A percentile compares a stretch with the other conserved stretches of the same genome.
Conservation (phyloP, 768 basidiomycete species). For the Hebeloma cylindrosporum region DNA sequence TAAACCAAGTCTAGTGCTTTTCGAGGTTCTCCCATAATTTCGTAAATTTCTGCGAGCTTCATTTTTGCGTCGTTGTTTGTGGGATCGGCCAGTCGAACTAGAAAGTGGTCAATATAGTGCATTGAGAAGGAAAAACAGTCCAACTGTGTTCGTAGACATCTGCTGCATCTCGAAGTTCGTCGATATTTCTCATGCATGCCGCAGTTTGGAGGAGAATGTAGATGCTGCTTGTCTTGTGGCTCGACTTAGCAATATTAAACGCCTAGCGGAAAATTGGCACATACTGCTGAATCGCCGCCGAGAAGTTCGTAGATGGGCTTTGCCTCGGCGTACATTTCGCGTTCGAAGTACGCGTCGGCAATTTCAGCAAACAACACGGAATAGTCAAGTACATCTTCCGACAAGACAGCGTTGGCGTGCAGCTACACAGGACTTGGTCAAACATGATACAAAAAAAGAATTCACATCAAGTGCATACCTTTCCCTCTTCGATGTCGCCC, state of each 20-base stretch:
- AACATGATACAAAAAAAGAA: background rate
- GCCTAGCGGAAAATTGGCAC: conserved; percentile 20
- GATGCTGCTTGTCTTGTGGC: conserved; percentile 65
- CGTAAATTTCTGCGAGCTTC: conserved; percentile 88
- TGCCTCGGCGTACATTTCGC: conserved; percentile 76
- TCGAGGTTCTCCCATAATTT: conserved; percentile 74
- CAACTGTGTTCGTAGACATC: conserved; percentile 83
- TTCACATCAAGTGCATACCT: conserved; percentile 45
- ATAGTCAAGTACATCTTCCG: conserved; percentile 74
- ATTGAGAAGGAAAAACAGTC: background rate
- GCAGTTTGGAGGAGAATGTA: conserved; percentile 77
- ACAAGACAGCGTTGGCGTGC: conserved; percentile 72
- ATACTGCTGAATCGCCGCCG: conserved; percentile 70
- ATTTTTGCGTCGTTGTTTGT: conserved; percentile 81
- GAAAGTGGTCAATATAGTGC: background rate
- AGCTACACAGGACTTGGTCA: conserved; percentile 42
- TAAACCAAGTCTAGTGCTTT: conserved; percentile 84
- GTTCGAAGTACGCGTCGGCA: conserved; percentile 81
- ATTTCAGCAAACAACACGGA: conserved; percentile 79
- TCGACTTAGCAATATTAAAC: background rate
- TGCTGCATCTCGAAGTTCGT: conserved; percentile 72
- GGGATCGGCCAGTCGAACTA: conserved; percentile 76
- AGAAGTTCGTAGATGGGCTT: conserved; percentile 77
- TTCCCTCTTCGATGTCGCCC: conserved; percentile 78
- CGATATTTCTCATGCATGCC: conserved; percentile 75